Percentiles rank a stretch among this genome's conserved stretches.
Evolutionary conservation across 805 yeast genomes (phyloP).

Genomic region (Myxozyma vanderwaltii): DNA sequence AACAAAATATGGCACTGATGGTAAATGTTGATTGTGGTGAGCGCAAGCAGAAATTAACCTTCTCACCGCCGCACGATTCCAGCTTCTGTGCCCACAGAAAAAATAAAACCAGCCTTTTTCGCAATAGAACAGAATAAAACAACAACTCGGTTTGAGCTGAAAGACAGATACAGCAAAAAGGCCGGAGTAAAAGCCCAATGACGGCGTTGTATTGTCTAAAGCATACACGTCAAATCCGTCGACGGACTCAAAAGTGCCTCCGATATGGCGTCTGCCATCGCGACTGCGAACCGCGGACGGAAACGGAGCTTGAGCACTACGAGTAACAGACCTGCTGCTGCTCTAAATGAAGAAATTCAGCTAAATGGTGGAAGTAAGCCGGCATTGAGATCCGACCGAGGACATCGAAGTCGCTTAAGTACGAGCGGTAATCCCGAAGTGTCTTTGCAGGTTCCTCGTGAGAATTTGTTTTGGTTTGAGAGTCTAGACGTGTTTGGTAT

Average conservation of each 20-base stretch:
- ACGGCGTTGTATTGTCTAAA: background rate
- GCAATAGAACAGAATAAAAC: background rate
- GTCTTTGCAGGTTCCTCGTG: background rate
- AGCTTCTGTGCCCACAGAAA: too few relatives aligned
- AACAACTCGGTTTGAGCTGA: background rate
- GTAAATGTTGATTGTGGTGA: background rate
- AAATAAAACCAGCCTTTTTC: too few relatives aligned
- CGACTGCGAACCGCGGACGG: background rate
- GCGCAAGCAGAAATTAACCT: background rate
- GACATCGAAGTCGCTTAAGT: background rate
- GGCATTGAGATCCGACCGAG: background rate
- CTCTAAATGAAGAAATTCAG: background rate
- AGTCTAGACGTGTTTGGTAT: slow-evolving; percentile 12
- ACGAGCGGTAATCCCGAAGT: background rate
- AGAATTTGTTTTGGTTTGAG: slow-evolving; percentile 26
- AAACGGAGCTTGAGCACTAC: background rate
- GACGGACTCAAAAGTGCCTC: background rate
- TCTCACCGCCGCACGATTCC: background rate
- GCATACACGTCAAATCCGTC: background rate
- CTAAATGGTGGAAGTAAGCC: background rate
- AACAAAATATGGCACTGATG: background rate
- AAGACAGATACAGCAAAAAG: background rate
- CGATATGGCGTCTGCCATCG: slow-evolving; percentile 6
- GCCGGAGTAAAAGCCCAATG: background rate
- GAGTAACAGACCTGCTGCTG: background rate